Evolutionary conservation across 164 flowering plant species (phyloP), one percentile per base, ranked within the genome.

Genomic region (Annona cherimola): DNA sequence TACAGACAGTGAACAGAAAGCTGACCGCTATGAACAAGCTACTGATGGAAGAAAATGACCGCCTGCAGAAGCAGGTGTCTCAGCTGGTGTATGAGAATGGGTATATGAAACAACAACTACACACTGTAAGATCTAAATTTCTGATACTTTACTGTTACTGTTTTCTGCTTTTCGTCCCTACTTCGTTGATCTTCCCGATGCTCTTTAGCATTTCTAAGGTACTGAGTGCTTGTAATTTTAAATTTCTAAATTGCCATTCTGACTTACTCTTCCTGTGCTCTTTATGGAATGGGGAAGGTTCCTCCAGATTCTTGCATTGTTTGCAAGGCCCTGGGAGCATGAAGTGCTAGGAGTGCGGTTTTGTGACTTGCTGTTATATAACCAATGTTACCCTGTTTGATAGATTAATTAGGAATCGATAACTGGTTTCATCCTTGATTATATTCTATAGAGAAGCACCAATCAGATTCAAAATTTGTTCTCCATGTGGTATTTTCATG

Each of bases 21-120:
- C 84, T 92, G 76, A 79, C 82, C 74, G 93, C 97, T 43, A 90
- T 92, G 97, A 92, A 92, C 83, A 90, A 90, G 86, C 80, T 92
- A 78, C 79, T 92, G 81, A 92, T 90, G 95, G 97, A 92, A 77
- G 97, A 92, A 79, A 90, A 92, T 79, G 97, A 92, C 75, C 89
- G 97, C 26, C 76, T 92, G 70, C 97, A 90, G 81, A 92, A 92
- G 78, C 97, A 92, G 83, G 93, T 92, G 70, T 90, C 97, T 0
- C 90, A 90, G 61, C 50, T 92, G 80, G 93, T 90, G 42, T 89
- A 86, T 78, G 92, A 92, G 68, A 92, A 92, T 78, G 93, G 97
- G 16, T 90, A 74, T 74, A 87, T 90, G 93, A 82, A 83, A n/a
- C 86, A 81, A 19, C 90, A 90, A 71, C 72, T 87, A 67, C 87